Base-by-base conservation (phyloP, 129 eudicot species). In the Flaveria bidentis region DNA sequence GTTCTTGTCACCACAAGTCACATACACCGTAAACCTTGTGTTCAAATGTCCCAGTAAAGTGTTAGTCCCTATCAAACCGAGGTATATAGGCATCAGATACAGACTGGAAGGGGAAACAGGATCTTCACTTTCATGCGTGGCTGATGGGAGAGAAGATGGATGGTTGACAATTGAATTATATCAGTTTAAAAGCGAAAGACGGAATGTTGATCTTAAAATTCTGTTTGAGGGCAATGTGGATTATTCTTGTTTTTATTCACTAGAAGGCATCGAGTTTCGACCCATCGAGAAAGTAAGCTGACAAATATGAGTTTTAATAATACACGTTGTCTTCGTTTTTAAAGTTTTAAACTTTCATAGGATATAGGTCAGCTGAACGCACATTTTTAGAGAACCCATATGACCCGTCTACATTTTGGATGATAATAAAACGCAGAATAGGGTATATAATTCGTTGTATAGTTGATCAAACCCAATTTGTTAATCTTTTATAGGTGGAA, bases 11-110 rank as follows among this genome's bases (percentile, higher is more conserved):
- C 73, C 66, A 33, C 0, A 3, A 2, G 9, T 41, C 25, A 14
- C 52, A 50, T 65, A 65, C 53, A 76, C n/a, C 1, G 42, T 51
- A 7, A 64, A 64, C 64, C 80, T 76, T 17, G 63, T 76, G 22
- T 49, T 64, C 11, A 76, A 49, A 65, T 9, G 16, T 61, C 5
- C 67, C 0, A 3, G 2, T 26, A 10, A 61, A 61, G 67, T 25
- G 42, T 39, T 11, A 0, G 3, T 33, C 25, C 1, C 13, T 12
- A 61, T 0, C n/a, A 28, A 33, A 6, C n/a, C 47, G 4, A 2
- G 47, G 0, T 68, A 23, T 46, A 2, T 61, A 61, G 11, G 17
- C 13, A 10, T 69, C 18, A 22, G 7, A 13, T 69, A 69, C 57
- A 22, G 10, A 13, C 14, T 69, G 22, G 9, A 42, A 17, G 55